phyloP scores from a whole-genome alignment of 352 stramenopile species.

The Phytophthora foliorum region DNA sequence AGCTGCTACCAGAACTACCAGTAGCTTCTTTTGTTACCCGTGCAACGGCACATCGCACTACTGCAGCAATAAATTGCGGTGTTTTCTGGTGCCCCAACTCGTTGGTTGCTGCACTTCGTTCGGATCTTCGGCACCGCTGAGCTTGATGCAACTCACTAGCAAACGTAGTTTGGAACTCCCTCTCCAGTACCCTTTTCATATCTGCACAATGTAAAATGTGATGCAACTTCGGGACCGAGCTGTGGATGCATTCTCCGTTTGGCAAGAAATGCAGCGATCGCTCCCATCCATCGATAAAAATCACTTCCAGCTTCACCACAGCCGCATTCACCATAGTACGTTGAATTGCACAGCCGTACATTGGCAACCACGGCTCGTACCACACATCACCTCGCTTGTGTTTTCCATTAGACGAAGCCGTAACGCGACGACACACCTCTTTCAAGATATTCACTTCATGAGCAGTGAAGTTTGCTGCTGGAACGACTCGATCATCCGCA shows the following conservation, averaged over 20 bases:
- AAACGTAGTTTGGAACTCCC: slow-evolving; percentile 25
- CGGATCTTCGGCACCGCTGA: slow-evolving; percentile 21
- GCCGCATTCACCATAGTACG: slow-evolving; percentile 26
- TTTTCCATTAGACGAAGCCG: not conserved
- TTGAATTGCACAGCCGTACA: slow-evolving; percentile 59
- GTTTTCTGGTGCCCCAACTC: slow-evolving; percentile 60
- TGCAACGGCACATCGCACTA: slow-evolving; percentile 31
- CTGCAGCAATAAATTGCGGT: slow-evolving; percentile 55
- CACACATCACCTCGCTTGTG: slow-evolving; percentile 34
- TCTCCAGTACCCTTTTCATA: slow-evolving; percentile 20
- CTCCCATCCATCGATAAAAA: slow-evolving; percentile 59
- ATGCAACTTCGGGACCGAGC: slow-evolving; percentile 39
- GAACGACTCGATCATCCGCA: slow-evolving; percentile 33
- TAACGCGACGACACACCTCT: slow-evolving; percentile 19
- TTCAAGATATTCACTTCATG: slow-evolving; percentile 39
- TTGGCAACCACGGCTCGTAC: slow-evolving; percentile 52
- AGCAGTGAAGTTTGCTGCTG: slow-evolving; percentile 30
- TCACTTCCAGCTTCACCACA: slow-evolving; percentile 39
- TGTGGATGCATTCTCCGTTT: slow-evolving; percentile 44
- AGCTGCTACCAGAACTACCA: not conserved
- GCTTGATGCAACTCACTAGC: slow-evolving; percentile 33
- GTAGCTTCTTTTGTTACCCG: slow-evolving; percentile 3
- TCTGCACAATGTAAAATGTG: slow-evolving; percentile 41
- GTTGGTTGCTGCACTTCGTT: slow-evolving; percentile 42
- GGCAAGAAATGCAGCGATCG: slow-evolving; percentile 43